Evolutionary conservation across 345 rosid species (phyloP).

Genomic region (Microcos paniculata): DNA sequence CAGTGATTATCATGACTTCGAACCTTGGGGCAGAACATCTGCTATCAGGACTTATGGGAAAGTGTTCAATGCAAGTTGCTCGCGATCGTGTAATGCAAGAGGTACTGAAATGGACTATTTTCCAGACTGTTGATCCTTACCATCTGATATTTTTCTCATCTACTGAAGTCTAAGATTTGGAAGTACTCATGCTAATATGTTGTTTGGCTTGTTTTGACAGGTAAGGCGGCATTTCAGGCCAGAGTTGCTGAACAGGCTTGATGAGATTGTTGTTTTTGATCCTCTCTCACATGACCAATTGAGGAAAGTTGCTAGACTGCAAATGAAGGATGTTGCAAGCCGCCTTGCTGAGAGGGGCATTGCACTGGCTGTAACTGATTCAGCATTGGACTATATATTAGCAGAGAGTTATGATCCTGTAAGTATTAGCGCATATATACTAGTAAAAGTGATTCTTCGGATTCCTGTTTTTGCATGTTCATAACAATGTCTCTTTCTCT

Average conservation of each 20-base stretch:
- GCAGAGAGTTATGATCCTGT: slow-evolving; percentile 90
- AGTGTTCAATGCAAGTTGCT: slow-evolving; percentile 77
- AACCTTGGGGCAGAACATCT: slow-evolving; percentile 93
- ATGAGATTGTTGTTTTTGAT: slow-evolving; percentile 86
- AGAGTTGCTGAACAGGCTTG: slow-evolving; percentile 81
- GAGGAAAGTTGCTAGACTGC: slow-evolving; percentile 74
- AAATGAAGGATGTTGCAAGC: slow-evolving; percentile 80
- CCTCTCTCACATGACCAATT: slow-evolving; percentile 90
- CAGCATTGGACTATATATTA: slow-evolving; percentile 68
- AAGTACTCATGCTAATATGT: not conserved
- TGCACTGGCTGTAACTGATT: slow-evolving; percentile 80
- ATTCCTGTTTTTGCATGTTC: not conserved
- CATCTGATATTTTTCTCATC: not conserved
- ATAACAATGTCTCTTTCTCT: not conserved
- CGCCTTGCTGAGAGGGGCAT: slow-evolving; percentile 86
- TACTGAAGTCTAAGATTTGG: too few species aligned
- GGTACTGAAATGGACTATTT: slow-evolving; percentile 23
- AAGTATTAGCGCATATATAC: slow-evolving; percentile 25
- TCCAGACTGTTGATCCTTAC: not conserved
- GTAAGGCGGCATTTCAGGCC: slow-evolving; percentile 87
- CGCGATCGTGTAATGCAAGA: slow-evolving; percentile 80
- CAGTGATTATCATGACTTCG: slow-evolving; percentile 90
- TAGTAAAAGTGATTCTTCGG: rapidly evolving
- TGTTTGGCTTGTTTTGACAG: slow-evolving; percentile 19
- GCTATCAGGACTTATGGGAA: slow-evolving; percentile 66